Conservation (phyloP, 1,139 yeast species). For the Ashbya aceris region DNA sequence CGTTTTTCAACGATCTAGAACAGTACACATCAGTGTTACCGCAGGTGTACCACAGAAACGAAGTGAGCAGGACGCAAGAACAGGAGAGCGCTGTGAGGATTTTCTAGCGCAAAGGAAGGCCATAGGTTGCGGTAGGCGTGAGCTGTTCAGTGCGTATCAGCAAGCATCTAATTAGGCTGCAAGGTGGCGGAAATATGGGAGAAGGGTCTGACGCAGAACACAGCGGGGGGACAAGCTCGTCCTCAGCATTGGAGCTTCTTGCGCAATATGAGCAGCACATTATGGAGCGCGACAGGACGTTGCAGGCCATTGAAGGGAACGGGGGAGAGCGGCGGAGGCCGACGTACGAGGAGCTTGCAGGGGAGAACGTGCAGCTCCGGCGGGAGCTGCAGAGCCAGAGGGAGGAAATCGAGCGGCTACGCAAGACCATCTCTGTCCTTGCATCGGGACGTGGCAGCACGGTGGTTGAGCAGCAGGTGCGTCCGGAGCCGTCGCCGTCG, state of each 20-base stretch:
- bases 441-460: slow-evolving; percentile 5
- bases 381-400: slow-evolving; percentile 21
- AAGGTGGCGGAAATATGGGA: background rate
- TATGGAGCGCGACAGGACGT: slow-evolving; percentile 19
- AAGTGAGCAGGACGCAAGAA: no score
- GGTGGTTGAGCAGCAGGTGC: slow-evolving; percentile 10
- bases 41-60: background rate
- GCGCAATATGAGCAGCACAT: slow-evolving; percentile 24
- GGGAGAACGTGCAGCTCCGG: slow-evolving; percentile 24
- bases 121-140: background rate
- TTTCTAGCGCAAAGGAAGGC: no score
- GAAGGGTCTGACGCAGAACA: slow-evolving; percentile 1
- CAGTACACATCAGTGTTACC: background rate
- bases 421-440: slow-evolving; percentile 16
- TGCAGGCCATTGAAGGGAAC: slow-evolving; percentile 17
- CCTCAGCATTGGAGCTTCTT: slow-evolving; percentile 21
- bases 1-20: background rate
- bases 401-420: slow-evolving; percentile 20
- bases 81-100: no score
- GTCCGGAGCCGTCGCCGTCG: slow-evolving; percentile 6
- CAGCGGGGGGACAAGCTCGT: slow-evolving; percentile 6
- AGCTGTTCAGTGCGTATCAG: slow-evolving; percentile 25
- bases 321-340: slow-evolving; percentile 11
- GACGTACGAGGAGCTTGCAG: slow-evolving; percentile 25
- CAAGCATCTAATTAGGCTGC: slow-evolving; percentile 38